Percentiles rank a stretch among this genome's conserved stretches.
phyloP scores from a whole-genome alignment of 1,284 basidiomycete genomes.

The Termitomyces sp. region DNA sequence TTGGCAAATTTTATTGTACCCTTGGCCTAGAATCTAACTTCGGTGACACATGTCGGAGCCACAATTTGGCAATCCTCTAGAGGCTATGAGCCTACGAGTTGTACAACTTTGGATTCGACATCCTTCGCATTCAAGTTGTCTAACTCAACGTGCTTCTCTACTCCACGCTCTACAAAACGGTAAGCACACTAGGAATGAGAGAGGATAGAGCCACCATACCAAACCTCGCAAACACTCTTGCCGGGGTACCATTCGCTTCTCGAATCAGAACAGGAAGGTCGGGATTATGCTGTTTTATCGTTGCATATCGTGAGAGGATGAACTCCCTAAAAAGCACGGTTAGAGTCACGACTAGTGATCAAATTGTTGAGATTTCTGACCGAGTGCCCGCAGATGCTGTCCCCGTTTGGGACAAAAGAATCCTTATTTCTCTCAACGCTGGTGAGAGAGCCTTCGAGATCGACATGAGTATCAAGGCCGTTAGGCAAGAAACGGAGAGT shows the following conservation, averaged over 20 bases:
- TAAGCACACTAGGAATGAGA: background rate
- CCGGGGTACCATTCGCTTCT: constrained; percentile 86
- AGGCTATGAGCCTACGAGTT: constrained; percentile 42
- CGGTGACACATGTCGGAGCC: background rate
- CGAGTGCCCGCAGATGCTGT: constrained; percentile 78
- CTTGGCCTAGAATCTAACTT: background rate
- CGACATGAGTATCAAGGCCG: constrained; percentile 44
- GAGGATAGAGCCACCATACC: constrained; percentile 53
- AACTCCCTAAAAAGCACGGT: constrained; percentile 62
- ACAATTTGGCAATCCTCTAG: background rate
- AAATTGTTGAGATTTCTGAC: constrained; percentile 38
- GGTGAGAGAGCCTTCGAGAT: constrained; percentile 79
- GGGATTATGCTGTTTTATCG: constrained; percentile 85
- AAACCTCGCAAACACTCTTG: constrained; percentile 86
- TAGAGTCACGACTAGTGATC: background rate
- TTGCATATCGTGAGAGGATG: constrained; percentile 74
- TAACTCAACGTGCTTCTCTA: constrained; percentile 76
- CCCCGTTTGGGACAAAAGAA: constrained; percentile 82
- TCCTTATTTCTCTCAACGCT: constrained; percentile 79
- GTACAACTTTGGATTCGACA: constrained; percentile 64
- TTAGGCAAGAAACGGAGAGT: constrained; percentile 12
- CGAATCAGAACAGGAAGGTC: constrained; percentile 87
- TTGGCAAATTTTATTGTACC: background rate
- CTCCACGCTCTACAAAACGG: constrained; percentile 52
- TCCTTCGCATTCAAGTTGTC: constrained; percentile 72